Evolutionary conservation across 2,329 filamentous ascomycete species (phyloP).

Genomic region (Penicillium palitans): DNA sequence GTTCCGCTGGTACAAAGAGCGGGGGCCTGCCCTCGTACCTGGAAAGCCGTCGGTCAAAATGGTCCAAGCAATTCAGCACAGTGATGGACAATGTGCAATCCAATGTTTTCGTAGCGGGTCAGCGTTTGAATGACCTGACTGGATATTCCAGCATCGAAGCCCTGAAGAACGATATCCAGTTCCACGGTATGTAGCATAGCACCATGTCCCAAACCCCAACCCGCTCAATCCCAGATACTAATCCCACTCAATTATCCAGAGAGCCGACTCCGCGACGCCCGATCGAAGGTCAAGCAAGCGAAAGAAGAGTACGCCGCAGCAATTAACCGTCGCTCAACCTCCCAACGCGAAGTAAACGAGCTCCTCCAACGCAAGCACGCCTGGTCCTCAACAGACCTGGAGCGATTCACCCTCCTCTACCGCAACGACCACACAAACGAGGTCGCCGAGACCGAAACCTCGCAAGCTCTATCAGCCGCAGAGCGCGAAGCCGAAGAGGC

Average conservation of each 20-base stretch:
- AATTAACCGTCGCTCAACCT: slow-evolving; percentile 77
- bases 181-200: slow-evolving; percentile 53
- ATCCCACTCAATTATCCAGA: slow-evolving; percentile 43
- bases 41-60: slow-evolving; percentile 54
- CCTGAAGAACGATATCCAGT: slow-evolving; percentile 75
- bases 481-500: slow-evolving; percentile 80
- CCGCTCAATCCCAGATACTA: not conserved
- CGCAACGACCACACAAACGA: slow-evolving; percentile 91
- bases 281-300: slow-evolving; percentile 66
- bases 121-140: slow-evolving; percentile 89
- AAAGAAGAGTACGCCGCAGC: slow-evolving; percentile 79
- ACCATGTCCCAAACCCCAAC: too few species aligned
- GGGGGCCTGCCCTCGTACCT: slow-evolving; percentile 38
- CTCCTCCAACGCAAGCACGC: slow-evolving; percentile 90
- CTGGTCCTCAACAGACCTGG: slow-evolving; percentile 83
- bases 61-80: slow-evolving; percentile 63
- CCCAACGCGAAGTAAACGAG: slow-evolving; percentile 93
- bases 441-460: slow-evolving; percentile 71
- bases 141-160: slow-evolving; percentile 90
- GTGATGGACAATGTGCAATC: slow-evolving; percentile 89
- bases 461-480: slow-evolving; percentile 69
- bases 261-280: slow-evolving; percentile 54
- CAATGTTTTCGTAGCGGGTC: slow-evolving; percentile 79
- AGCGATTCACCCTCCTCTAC: slow-evolving; percentile 92
- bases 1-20: not conserved